Evolutionary conservation across 1,139 yeast genomes (phyloP).

Genomic region (Taiozyma sp.): DNA sequence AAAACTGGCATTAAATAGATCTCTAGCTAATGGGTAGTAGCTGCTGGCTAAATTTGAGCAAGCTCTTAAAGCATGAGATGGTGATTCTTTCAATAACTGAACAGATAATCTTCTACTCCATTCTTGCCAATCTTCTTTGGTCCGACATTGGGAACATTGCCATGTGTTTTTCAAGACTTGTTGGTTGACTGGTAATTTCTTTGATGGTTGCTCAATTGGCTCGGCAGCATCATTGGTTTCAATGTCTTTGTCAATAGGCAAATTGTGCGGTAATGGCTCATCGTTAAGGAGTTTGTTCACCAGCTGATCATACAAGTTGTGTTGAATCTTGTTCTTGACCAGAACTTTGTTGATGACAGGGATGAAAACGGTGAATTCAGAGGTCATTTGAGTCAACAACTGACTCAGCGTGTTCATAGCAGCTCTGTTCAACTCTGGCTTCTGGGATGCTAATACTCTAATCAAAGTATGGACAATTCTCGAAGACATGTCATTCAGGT

Average conservation of each 20-base stretch:
- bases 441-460: conserved; percentile 55
- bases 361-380: conserved; percentile 80
- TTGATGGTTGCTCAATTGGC: conserved; percentile 66
- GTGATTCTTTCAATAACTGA: conserved; percentile 85
- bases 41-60: conserved; percentile 89
- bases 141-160: conserved; percentile 87
- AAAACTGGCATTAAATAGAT: conserved; percentile 90
- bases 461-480: conserved; percentile 84
- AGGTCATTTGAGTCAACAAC: conserved; percentile 73
- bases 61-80: conserved; percentile 92
- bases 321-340: conserved; percentile 59
- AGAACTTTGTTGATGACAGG: conserved; percentile 80
- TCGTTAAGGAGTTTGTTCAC: conserved; percentile 76
- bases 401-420: conserved; percentile 81
- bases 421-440: conserved; percentile 59
- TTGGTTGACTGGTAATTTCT: conserved; percentile 59
- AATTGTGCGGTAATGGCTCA: conserved; percentile 83
- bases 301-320: conserved; percentile 74
- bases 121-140: conserved; percentile 97
- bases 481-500: conserved; percentile 85
- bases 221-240: conserved; percentile 53
- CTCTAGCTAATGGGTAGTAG: conserved; percentile 85
- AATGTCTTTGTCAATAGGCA: conserved; percentile 65
- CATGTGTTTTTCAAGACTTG: conserved; percentile 62
- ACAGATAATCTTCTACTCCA: conserved; percentile 90